Conservation (phyloP, 2,329 filamentous ascomycete genomes). For the Colletotrichum chlorophyti region DNA sequence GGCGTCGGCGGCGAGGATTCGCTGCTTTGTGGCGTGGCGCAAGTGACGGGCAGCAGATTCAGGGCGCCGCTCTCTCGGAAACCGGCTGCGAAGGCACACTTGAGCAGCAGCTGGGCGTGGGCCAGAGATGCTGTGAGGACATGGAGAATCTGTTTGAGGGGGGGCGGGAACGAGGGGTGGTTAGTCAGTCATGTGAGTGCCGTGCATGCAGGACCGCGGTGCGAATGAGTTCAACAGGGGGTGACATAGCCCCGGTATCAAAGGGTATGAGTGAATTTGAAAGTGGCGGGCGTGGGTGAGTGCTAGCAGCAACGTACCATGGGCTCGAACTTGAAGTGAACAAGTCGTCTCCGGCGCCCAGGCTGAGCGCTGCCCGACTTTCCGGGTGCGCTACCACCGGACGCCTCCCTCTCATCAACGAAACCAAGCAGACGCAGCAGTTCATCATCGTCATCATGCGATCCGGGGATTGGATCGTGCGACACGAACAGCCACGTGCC, state of each 20-base stretch:
- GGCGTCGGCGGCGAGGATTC: conserved; percentile 53
- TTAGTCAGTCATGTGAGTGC: conserved; percentile 3
- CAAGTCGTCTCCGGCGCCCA: conserved; percentile 50
- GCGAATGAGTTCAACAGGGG: neutral
- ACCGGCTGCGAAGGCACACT: conserved; percentile 79
- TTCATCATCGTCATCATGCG: conserved; percentile 31
- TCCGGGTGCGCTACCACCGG: neutral
- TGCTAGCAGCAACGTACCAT: conserved; percentile 68
- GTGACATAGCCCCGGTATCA: neutral
- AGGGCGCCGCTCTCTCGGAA: conserved; percentile 91
- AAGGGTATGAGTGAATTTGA: neutral
- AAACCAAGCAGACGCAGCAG: conserved; percentile 45
- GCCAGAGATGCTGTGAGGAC: conserved; percentile 77
- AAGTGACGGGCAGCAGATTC: conserved; percentile 55
- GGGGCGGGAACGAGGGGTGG: neutral
- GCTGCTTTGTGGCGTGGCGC: conserved; percentile 34
- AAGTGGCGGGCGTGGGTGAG: neutral
- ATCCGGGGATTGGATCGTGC: conserved; percentile 69
- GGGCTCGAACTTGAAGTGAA: conserved; percentile 93
- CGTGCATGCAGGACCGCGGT: neutral
- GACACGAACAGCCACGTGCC: conserved; percentile 89
- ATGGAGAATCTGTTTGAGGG: conserved; percentile 83
- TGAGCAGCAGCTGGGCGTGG: conserved; percentile 78
- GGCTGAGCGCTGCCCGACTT: conserved; percentile 21
- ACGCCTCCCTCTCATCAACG: conserved; percentile 32